A percentile compares a stretch with the other conserved stretches of the same genome.
Evolutionary conservation across 805 yeast genomes (phyloP).

Genomic region (Yamadazyma sp.): DNA sequence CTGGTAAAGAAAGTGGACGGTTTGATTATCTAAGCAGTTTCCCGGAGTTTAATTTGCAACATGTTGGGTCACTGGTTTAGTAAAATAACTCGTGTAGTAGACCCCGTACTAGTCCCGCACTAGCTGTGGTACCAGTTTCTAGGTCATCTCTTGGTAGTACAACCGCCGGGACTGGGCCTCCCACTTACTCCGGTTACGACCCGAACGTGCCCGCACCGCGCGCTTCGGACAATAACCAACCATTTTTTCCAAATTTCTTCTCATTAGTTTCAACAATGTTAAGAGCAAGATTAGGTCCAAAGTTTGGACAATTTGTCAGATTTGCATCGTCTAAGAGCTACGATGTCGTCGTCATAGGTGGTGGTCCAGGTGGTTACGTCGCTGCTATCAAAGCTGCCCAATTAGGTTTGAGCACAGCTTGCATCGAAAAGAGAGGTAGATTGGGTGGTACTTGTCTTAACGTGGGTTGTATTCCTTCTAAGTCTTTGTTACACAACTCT

Average conservation of each 20-base stretch:
- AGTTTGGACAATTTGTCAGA: constrained; percentile 34
- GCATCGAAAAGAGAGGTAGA: constrained; percentile 94
- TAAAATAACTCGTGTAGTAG: too few relatives aligned
- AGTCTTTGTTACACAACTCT: constrained; percentile 91
- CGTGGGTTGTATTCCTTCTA: constrained; percentile 99
- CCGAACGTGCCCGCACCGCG: constrained; percentile 11
- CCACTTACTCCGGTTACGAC: too few relatives aligned
- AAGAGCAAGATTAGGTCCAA: constrained; percentile 16
- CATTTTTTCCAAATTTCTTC: constrained; percentile 7
- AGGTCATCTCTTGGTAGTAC: too few relatives aligned
- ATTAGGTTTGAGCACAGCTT: constrained; percentile 89
- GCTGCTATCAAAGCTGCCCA: constrained; percentile 99
- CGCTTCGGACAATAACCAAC: constrained; percentile 14
- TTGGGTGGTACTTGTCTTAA: constrained; percentile 98
- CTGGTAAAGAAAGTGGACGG: too few relatives aligned
- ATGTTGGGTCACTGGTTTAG: too few relatives aligned
- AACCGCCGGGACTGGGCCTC: too few relatives aligned
- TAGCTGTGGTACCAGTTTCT: too few relatives aligned
- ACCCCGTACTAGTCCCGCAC: too few relatives aligned
- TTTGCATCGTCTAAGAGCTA: constrained; percentile 52
- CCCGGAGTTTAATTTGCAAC: too few relatives aligned
- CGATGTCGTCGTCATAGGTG: constrained; percentile 94
- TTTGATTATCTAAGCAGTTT: too few relatives aligned
- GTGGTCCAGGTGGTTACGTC: constrained; percentile 99
- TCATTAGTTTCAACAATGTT: constrained; percentile 16